Evolutionary conservation across 2,329 filamentous ascomycete species (phyloP), one percentile per base, ranked within the genome.

Genomic region (Phyllosticta ampelicida): DNA sequence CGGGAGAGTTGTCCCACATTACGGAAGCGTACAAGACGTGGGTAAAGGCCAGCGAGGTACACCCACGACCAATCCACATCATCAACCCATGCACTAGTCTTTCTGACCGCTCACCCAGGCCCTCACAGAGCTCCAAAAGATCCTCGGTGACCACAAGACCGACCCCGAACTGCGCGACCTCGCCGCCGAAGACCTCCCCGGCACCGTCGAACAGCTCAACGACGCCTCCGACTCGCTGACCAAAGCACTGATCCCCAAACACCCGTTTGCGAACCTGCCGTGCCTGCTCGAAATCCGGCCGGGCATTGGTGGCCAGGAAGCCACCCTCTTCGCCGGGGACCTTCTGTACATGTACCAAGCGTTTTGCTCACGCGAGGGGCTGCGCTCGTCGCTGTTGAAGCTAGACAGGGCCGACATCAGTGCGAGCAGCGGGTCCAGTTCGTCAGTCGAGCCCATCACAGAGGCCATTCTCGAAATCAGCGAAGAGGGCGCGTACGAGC

Each of bases 261-360:
- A 99, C 70, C 89, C 91, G 2, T 99, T 96, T 69, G 89, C 89
- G 29, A 82, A 90, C 62, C 80, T 97, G 64, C 90, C 91, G 56
- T 97, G 92, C 71, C 80, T 99, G 62, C 75, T 99, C 49, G 94
- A 99, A 74, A 87, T 99, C 60, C 83, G 91, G 0, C 94, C 94
- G 0, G 94, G 94, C 0, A 91, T 90, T 0, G 94, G 94, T 44
- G 94, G 94, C 1, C 85, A 90, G 59, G 94, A 99, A 74, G 91
- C 92, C 2, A 85, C 89, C 0, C 84, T 96, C 62, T 99, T 99
- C 65, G 90, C 91, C 11, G 87, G 88, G 57, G 85, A 94, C 55
- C 74, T 99, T 6, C 83, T 96, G 65, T 84, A 86, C 64, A 97
- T 99, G 94, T 99, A 99, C 74, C 82, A 84, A 63, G 76, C 77